Evolutionary conservation across 2,329 filamentous ascomycete genomes (phyloP).

Genomic region (Alternaria viburni): DNA sequence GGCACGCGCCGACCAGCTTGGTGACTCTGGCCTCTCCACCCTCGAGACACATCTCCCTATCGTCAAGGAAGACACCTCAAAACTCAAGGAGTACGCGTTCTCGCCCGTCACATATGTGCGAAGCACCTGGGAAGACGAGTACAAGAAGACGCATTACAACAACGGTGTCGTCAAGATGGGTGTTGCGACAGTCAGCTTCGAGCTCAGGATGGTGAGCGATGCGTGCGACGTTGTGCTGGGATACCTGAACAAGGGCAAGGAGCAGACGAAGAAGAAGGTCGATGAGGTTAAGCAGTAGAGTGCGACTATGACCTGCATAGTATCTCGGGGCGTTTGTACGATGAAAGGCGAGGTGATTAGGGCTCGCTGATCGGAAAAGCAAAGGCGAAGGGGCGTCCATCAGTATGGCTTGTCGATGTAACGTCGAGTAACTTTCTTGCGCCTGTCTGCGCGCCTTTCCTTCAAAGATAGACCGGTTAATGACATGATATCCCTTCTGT

Average conservation of each 20-base stretch:
- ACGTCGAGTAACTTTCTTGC: background rate
- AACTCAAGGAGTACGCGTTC: conserved; percentile 45
- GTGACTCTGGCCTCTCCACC: conserved; percentile 45
- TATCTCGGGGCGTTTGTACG: background rate
- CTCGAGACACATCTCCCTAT: conserved; percentile 49
- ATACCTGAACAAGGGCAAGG: conserved; percentile 44
- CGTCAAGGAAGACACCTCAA: conserved; percentile 58
- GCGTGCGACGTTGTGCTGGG: conserved; percentile 36
- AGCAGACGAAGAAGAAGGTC: conserved; percentile 42
- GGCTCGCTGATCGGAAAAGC: conserved; percentile 3
- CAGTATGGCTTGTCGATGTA: background rate
- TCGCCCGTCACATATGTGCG: conserved; percentile 46
- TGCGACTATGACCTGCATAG: background rate
- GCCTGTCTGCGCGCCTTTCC: background rate
- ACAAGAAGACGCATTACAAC: conserved; percentile 47
- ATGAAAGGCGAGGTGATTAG: background rate
- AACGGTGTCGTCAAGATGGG: conserved; percentile 45
- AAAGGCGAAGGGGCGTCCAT: conserved; percentile 1
- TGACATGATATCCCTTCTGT: conserved; percentile 10
- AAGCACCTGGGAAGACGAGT: conserved; percentile 48
- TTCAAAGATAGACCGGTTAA: conserved; percentile 9
- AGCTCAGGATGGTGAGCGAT: conserved; percentile 48
- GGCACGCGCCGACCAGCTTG: conserved; percentile 71
- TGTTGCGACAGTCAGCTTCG: conserved; percentile 47
- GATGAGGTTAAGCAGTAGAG: conserved; percentile 45